phyloP scores from a whole-genome alignment of 345 rosid genomes.

The Combretum micranthum region DNA sequence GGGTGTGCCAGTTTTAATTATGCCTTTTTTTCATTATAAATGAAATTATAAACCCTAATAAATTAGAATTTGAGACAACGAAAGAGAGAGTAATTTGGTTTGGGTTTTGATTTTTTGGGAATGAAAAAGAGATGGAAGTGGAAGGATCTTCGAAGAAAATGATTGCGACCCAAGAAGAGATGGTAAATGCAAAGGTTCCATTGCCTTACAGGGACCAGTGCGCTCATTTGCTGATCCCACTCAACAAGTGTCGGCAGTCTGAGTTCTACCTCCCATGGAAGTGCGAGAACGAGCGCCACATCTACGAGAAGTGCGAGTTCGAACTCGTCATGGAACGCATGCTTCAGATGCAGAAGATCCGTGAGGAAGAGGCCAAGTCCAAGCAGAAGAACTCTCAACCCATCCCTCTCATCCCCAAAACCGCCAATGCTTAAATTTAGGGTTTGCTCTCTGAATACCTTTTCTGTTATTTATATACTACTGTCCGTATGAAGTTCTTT shows the following conservation, averaged over 20 bases:
- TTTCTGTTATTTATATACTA: not conserved
- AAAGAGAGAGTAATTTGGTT: not conserved
- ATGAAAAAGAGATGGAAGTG: constrained; percentile 45
- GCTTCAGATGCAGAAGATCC: constrained; percentile 99
- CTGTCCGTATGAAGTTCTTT: too few relatives aligned
- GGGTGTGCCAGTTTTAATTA: too few relatives aligned
- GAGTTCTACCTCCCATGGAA: constrained; percentile 98
- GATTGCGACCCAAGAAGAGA: constrained; percentile 93
- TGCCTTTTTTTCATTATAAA: too few relatives aligned
- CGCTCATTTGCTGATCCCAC: constrained; percentile 90
- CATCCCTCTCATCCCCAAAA: constrained; percentile 73
- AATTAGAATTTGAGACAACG: not conserved
- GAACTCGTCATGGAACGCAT: constrained; percentile 98
- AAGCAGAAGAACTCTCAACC: constrained; percentile 41
- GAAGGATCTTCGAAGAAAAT: constrained; percentile 93
- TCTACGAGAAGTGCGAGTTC: constrained; percentile 95
- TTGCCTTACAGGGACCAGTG: constrained; percentile 89
- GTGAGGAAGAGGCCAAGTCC: constrained; percentile 58
- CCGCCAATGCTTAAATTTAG: constrained; percentile 68
- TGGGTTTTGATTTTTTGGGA: not conserved
- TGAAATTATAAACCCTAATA: too few relatives aligned
- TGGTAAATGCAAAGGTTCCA: constrained; percentile 79
- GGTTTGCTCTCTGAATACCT: not conserved
- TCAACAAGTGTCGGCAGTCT: constrained; percentile 91
- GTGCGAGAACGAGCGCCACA: constrained; percentile 89